These are phyloP conservation scores for Rutidosis leptorrhynchoides DNA, from an alignment of 129 eudicot species.

Conservation along the genomic window DNA sequence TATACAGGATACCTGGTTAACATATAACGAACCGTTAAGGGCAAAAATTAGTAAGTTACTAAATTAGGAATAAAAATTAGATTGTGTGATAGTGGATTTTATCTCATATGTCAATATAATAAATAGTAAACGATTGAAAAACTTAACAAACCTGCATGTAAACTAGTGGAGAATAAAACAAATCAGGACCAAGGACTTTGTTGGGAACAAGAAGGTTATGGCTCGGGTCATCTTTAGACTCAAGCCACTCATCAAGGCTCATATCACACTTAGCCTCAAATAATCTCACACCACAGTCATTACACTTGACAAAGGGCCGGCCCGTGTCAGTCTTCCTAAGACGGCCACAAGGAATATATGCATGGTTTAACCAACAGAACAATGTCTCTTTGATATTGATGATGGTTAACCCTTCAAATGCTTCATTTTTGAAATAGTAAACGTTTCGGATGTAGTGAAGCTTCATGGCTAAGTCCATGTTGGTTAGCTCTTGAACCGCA, in stretches of 20 bases:
- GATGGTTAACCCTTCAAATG: constrained; percentile 46
- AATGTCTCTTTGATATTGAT: constrained; percentile 51
- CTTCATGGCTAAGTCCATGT: constrained; percentile 83
- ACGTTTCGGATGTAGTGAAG: constrained; percentile 70
- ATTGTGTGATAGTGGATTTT: too few species aligned
- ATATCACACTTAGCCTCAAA: constrained; percentile 57
- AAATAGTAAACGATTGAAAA: neutral
- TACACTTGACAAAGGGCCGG: constrained; percentile 75
- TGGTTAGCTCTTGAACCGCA: constrained; percentile 49
- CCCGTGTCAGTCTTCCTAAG: constrained; percentile 55
- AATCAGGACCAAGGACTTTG: constrained; percentile 67
- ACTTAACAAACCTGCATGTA: constrained; percentile 59
- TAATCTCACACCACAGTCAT: constrained; percentile 81
- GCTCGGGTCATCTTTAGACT: constrained; percentile 33
- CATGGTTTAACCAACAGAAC: constrained; percentile 56
- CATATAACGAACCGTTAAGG: too few species aligned
- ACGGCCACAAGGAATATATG: constrained; percentile 54
- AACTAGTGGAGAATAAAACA: constrained; percentile 59
- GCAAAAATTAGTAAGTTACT: too few species aligned
- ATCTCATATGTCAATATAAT: neutral
- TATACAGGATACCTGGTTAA: too few species aligned
- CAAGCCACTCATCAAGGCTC: constrained; percentile 68
- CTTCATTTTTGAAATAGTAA: constrained; percentile 50
- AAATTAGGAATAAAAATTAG: too few species aligned
- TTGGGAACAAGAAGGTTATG: constrained; percentile 44